Evolutionary conservation across 1,139 yeast species (phyloP), one percentile per base, ranked within the genome.

Genomic region (Saccharomycopsis crataegensis): DNA sequence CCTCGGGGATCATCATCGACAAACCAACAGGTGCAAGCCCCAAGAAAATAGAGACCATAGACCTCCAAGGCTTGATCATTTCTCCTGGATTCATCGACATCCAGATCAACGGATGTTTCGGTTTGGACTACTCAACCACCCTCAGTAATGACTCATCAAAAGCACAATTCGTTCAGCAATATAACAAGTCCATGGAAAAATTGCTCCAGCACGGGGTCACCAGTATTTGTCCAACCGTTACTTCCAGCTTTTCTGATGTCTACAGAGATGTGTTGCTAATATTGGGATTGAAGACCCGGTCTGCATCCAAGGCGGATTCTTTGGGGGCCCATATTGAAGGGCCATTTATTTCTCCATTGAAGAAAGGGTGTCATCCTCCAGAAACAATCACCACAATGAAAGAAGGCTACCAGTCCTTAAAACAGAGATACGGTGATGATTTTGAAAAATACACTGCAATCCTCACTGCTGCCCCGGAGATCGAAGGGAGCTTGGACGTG

Each of bases 241-340:
- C 84, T 11, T 77, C 83, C 7, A 78, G 76, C 51, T 76, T 74
- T 61, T 76, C 80, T 7, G 72, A 74, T 52, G 82, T 78, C 32
- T 81, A 81, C 63, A 66, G 67, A 44, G 75, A 72, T 56, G 80
- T 78, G 9, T 67, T 81, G 56, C 82, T 82, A 3, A 63, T 72
- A 40, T 71, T 78, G 60, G 68, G 69, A 16, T 70, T 70, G 41
- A 66, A 71, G 34, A 34, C 49, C 11, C 65, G 79, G 47, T 61
- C 68, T 6, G 54, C 61, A 40, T 60, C 64, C 46, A 75, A 72
- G 60, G 70, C 78, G 14, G 86, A 81, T 62, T 74, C 78, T 6
- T 67, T 81, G 52, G 86, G 86, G 3, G 82, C 82, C n/a, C 86
- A 81, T 61, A 66, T 78, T 50, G 86, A 81, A 61, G 86, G 86